These are phyloP conservation scores for Ormosia emarginata DNA, from an alignment of 306 rosid genomes.

Conservation along the genomic window DNA sequence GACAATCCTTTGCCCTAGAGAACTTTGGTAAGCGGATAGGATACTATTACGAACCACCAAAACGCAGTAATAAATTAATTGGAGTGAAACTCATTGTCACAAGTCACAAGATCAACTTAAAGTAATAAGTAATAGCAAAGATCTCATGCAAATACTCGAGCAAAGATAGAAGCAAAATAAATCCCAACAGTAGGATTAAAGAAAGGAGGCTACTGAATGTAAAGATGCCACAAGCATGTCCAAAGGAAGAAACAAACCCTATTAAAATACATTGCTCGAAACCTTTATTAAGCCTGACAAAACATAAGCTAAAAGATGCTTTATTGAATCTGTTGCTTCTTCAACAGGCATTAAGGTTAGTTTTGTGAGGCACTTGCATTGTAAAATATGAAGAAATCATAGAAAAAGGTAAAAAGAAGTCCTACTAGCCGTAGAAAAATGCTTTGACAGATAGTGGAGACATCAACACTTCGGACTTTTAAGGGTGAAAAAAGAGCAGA, in stretches of 20 bases:
- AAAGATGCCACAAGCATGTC: constrained; percentile 25
- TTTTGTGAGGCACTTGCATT: too few species aligned
- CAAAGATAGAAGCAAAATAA: background rate
- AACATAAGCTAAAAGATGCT: constrained; percentile 20
- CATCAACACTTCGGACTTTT: background rate
- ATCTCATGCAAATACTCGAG: background rate
- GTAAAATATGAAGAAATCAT: too few species aligned
- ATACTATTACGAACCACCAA: background rate
- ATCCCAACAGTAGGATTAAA: background rate
- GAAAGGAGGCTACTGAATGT: background rate
- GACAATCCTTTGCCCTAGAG: too few species aligned
- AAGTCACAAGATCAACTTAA: background rate
- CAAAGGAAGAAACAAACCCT: constrained; percentile 38
- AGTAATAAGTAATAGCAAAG: background rate
- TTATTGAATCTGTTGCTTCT: constrained; percentile 22
- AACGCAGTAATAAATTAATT: background rate
- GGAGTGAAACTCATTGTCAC: background rate
- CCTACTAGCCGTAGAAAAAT: background rate
- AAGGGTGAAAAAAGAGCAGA: too few species aligned
- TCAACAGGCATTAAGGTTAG: constrained; percentile 5
- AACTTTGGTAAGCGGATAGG: too few species aligned
- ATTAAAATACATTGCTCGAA: background rate
- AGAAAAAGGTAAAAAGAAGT: background rate
- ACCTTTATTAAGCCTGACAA: constrained; percentile 27
- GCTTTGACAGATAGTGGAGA: background rate